Evolutionary conservation across 148 eudicot species (phyloP), one percentile per base, ranked within the genome.

Genomic region (Rheum nobile): DNA sequence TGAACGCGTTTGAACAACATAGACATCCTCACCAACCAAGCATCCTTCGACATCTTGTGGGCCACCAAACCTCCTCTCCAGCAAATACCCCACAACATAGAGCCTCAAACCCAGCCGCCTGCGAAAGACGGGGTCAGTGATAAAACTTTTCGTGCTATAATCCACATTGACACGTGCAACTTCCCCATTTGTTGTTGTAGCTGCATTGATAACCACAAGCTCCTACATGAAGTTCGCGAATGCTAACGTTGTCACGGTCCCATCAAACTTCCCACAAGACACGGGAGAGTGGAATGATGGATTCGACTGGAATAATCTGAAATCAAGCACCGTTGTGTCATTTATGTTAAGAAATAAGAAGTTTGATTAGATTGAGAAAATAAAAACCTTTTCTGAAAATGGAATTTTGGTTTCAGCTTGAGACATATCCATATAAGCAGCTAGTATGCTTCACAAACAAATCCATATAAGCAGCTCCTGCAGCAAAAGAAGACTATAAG

Each of bases 1-100:
- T 37, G 97, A 97, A 38, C 96, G 96, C 1, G 96, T 88, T 79
- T 94, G 98, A 47, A 94, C 97, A 39, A 91, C 84, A 74, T 80
- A 91, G 5, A 94, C 76, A 44, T 88, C 96, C 37, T 88, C 79
- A 57, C 97, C 97, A 76, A 94, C 91, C 83, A 91, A 55, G 75
- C 97, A 94, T 67, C 98, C 98, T 81, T 94, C 98, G 1, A 91
- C 91, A 68, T 94, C 98, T 77, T 94, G 98, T 37, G 97, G 89
- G 37, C 87, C 38, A 0, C 90, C 97, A 57, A 94, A 94, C 79
- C 85, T 90, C 78, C 90, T 88, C 81, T 94, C 97, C 0, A 94
- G 83, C 63, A 88, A 91, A 59, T 85, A 78, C 11, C 98, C 98
- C 0, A 94, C 93, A 8, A 96, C 86, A 61, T 96, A 85, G 7